Percentiles rank a stretch among this genome's conserved stretches.
Conservation (phyloP, 768 basidiomycete species). For the Phlebiopsis flavidoalba region DNA sequence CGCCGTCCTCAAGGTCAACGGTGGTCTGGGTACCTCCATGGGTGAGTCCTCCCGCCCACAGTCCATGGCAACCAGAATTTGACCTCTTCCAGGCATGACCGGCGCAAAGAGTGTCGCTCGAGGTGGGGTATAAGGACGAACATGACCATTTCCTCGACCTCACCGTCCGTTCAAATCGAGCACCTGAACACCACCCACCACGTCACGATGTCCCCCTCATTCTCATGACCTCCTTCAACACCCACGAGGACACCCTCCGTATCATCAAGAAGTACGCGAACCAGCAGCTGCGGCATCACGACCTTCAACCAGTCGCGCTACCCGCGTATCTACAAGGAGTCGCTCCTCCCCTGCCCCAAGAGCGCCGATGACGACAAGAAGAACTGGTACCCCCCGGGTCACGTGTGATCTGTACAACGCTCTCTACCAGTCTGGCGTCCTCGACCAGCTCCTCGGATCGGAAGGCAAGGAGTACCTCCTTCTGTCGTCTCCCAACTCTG, state of each 20-base stretch:
- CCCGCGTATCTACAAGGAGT: conserved; percentile 69
- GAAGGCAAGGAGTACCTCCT: conserved; percentile 77
- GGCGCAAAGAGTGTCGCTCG: conserved; percentile 69
- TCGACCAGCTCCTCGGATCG: conserved; percentile 63
- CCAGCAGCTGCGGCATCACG: conserved; percentile 69
- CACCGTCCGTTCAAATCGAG: conserved; percentile 59
- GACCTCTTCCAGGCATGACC: conserved; percentile 37
- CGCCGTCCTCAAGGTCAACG: conserved; percentile 76
- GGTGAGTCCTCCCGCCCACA: conserved; percentile 24
- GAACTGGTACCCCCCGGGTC: conserved; percentile 74
- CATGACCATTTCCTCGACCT: conserved; percentile 67
- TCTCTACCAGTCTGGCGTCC: conserved; percentile 63
- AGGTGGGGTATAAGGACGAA: conserved; percentile 73
- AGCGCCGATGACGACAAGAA: conserved; percentile 56
- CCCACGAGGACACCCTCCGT: conserved; percentile 70
- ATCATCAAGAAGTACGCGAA: conserved; percentile 80
- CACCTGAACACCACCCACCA: conserved; percentile 59
- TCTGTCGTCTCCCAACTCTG: conserved; percentile 60
- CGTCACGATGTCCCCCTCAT: conserved; percentile 73
- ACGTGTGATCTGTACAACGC: conserved; percentile 75
- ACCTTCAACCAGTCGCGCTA: conserved; percentile 73
- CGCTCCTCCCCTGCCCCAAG: conserved; percentile 57
- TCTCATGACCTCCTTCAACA: conserved; percentile 82
- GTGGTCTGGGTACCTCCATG: conserved; percentile 67
- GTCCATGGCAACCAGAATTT: neutral